These are phyloP conservation scores for Exophiala mesophila DNA, from an alignment of 2,329 filamentous ascomycete species.

Conservation along the genomic window DNA sequence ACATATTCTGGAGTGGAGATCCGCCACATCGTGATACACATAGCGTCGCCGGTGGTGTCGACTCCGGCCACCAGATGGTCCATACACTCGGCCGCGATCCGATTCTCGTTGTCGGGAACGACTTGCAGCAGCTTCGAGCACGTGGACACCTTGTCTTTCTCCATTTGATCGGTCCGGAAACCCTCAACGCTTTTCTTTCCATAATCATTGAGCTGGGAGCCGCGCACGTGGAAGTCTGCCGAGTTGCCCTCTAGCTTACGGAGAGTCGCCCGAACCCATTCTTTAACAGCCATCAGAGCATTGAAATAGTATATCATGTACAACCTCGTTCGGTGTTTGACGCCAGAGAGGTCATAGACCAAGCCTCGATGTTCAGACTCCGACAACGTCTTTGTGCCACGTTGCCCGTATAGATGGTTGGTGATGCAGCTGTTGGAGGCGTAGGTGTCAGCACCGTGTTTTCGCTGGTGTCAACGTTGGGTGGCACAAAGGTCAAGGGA, in stretches of 20 bases:
- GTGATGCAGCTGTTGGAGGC: constrained; percentile 4
- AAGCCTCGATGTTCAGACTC: constrained; percentile 4
- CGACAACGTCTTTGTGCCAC: constrained; percentile 7
- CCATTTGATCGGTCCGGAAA: constrained; percentile 57
- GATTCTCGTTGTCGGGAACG: constrained; percentile 8
- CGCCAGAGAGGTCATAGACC: constrained; percentile 11
- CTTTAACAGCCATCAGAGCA: constrained; percentile 1
- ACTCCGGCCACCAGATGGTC: constrained; percentile 69
- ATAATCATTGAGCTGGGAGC: constrained; percentile 51
- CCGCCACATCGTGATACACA: constrained; percentile 68
- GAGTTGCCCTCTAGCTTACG: constrained; percentile 52
- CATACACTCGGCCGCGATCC: constrained; percentile 62
- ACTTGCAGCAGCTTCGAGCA: constrained; percentile 46
- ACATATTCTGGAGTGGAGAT: constrained; percentile 54
- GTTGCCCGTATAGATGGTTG: constrained; percentile 8
- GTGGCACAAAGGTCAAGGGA: too few species aligned
- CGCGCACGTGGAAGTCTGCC: constrained; percentile 37
- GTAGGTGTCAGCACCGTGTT: too few species aligned
- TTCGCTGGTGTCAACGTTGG: too few species aligned
- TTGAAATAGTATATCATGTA: constrained; percentile 10
- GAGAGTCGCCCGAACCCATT: constrained; percentile 52
- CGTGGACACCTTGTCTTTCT: constrained; percentile 43
- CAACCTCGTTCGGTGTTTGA: constrained; percentile 9
- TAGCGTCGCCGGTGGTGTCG: constrained; percentile 65
- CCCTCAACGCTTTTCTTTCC: constrained; percentile 54